Conservation (phyloP, 352 stramenopile species). For the Phytophthora pini region DNA sequence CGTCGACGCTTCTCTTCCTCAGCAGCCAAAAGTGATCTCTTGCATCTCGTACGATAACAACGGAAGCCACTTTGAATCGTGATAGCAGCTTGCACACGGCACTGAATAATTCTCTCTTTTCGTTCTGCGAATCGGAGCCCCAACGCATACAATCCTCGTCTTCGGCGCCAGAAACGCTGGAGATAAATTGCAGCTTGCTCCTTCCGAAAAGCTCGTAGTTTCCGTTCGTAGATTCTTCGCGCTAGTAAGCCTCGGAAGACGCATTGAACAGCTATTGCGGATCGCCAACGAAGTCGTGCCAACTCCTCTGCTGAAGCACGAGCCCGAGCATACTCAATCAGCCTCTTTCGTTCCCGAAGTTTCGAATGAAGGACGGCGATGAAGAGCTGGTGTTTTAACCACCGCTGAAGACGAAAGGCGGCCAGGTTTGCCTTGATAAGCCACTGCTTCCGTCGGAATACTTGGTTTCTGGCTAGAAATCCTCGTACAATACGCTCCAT, state of each 20-base stretch:
- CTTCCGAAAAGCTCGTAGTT: slow-evolving; percentile 17
- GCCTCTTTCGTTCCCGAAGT: slow-evolving; percentile 34
- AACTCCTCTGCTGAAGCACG: slow-evolving; percentile 32
- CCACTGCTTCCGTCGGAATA: slow-evolving; percentile 20
- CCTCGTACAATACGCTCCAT: slow-evolving; percentile 39
- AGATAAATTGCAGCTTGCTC: slow-evolving; percentile 48
- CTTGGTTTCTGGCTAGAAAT: slow-evolving; percentile 32
- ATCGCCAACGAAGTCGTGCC: slow-evolving; percentile 25
- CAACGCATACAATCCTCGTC: slow-evolving; percentile 44
- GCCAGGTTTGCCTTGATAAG: slow-evolving; percentile 20
- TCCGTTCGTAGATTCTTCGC: slow-evolving; percentile 26
- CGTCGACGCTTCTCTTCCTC: slow-evolving; percentile 29
- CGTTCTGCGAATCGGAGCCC: slow-evolving; percentile 61
- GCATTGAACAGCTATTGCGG: slow-evolving; percentile 47
- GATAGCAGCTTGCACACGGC: slow-evolving; percentile 35
- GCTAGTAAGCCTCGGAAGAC: slow-evolving; percentile 47
- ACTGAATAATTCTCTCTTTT: slow-evolving; percentile 41
- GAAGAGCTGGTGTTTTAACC: slow-evolving; percentile 30
- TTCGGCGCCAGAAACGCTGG: slow-evolving; percentile 59
- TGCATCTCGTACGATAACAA: slow-evolving; percentile 24
- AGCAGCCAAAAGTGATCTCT: slow-evolving; percentile 8
- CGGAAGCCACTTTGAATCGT: slow-evolving; percentile 51
- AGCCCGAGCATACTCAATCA: slow-evolving; percentile 39
- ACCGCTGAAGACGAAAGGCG: slow-evolving; percentile 20
- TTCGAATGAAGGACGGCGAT: slow-evolving; percentile 22